phyloP scores from a whole-genome alignment of 305 asterid species.

The Plantago lanceolata region DNA sequence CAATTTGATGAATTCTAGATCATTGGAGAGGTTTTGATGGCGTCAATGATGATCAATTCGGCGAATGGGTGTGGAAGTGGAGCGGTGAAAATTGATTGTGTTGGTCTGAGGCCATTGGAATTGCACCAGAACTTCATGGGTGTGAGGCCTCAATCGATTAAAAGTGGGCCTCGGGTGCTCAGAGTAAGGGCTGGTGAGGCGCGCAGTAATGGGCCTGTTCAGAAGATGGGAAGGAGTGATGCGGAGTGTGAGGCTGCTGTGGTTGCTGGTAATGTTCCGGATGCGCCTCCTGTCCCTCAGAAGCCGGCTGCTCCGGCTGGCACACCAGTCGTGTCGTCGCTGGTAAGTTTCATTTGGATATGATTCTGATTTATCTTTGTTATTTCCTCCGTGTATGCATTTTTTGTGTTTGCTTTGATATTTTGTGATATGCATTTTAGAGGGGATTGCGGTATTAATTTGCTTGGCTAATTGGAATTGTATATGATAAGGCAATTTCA shows the following conservation, averaged over 20 bases:
- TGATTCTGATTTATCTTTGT: not conserved
- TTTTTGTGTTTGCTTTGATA: not conserved
- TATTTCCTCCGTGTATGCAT: conserved; percentile 4
- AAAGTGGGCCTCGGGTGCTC: conserved; percentile 27
- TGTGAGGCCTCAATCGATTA: conserved; percentile 28
- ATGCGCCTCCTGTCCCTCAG: conserved; percentile 75
- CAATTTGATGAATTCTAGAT: no score
- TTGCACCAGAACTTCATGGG: conserved; percentile 21
- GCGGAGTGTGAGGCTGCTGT: conserved; percentile 83
- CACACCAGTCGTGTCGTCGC: conserved; percentile 56
- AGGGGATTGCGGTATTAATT: no score
- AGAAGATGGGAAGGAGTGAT: conserved; percentile 53
- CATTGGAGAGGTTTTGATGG: conserved; percentile 30
- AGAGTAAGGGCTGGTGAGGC: conserved; percentile 42
- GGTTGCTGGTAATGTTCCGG: conserved; percentile 76
- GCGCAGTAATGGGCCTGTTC: conserved; percentile 31
- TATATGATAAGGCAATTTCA: no score
- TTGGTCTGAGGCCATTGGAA: conserved; percentile 36
- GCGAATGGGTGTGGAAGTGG: conserved; percentile 32
- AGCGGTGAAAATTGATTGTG: conserved; percentile 37
- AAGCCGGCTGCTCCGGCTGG: conserved; percentile 73
- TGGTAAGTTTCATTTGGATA: conserved; percentile 40
- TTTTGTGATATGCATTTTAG: not conserved
- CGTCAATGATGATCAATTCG: conserved; percentile 43
- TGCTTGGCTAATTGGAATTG: no score